Evolutionary conservation across 495 filamentous ascomycete genomes (phyloP), one percentile per base, ranked within the genome.

Genomic region (Hypoxylon fuscum): DNA sequence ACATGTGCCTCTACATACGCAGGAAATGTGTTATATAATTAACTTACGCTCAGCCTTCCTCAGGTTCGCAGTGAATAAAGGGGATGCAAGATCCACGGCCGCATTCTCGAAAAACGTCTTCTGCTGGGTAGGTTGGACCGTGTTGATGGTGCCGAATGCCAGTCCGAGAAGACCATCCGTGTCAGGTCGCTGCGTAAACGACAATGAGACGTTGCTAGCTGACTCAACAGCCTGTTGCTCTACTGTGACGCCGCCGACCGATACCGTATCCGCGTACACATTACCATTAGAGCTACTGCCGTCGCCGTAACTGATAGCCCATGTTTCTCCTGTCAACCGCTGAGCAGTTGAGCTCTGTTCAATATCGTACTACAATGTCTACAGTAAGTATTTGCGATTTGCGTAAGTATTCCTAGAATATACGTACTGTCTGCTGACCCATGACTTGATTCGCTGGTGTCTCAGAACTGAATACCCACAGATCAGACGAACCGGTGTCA

Each of bases 81-180:
- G 88, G 46, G 77, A 69, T 41, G 84, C 83, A 3, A 93, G 81
- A 32, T 77, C 71, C 3, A 73, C 50, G 64, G 84, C 79, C 51
- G 90, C 88, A 59, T 86, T 92, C 73, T 87, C 83, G 73, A 93
- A 90, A 78, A 90, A 95, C 2, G 91, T 95, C 54, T 81, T 83
- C 70, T 89, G 84, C 38, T 74, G 49, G 12, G 65, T 76, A 17
- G 91, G 91, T 43, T 62, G 48, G 61, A 92, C 85, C 9, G 84
- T 85, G 81, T 94, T 96, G 74, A 94, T 82, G 3, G 71, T 79
- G 53, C 83, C 84, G 72, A 93, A 95, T 8, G 83, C 89, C 20
- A 95, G 81, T 17, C 92, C 92, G 20, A 95, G 77, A 17, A 96
- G 81, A 14, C 91, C 91, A 63, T 90, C 88, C 51, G 79, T 86